phyloP scores from a whole-genome alignment of 2,329 filamentous ascomycete genomes.

The Sclerotinia spermophila region DNA sequence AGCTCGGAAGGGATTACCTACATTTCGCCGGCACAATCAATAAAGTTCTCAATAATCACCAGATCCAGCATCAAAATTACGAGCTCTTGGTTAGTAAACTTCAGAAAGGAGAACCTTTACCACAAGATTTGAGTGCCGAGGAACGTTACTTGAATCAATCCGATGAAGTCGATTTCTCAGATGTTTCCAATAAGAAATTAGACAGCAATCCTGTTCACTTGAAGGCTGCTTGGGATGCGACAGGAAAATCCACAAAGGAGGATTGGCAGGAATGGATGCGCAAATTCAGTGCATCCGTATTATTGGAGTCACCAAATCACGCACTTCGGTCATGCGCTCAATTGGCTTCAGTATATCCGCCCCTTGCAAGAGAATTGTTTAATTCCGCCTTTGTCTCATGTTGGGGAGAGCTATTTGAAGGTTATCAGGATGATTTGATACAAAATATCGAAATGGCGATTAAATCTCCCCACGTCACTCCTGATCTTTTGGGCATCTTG shows the following conservation, averaged over 20 bases:
- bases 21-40: slow-evolving; percentile 94
- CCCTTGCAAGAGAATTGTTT: slow-evolving; percentile 89
- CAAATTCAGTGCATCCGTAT: slow-evolving; percentile 88
- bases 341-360: slow-evolving; percentile 85
- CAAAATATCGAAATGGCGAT: slow-evolving; percentile 93
- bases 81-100: slow-evolving; percentile 88
- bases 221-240: slow-evolving; percentile 95
- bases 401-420: slow-evolving; percentile 96
- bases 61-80: slow-evolving; percentile 87
- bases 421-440: slow-evolving; percentile 95
- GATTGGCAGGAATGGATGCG: slow-evolving; percentile 99
- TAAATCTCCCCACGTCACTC: slow-evolving; percentile 90
- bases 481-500: slow-evolving; percentile 88
- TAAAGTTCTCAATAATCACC: slow-evolving; percentile 74
- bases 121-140: slow-evolving; percentile 87
- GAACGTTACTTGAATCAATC: slow-evolving; percentile 72
- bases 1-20: slow-evolving; percentile 90
- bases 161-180: slow-evolving; percentile 77
- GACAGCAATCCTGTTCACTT: slow-evolving; percentile 97
- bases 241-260: slow-evolving; percentile 93
- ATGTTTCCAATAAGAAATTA: slow-evolving; percentile 87
- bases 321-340: slow-evolving; percentile 89
- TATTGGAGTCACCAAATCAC: slow-evolving; percentile 94
- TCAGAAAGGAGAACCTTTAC: slow-evolving; percentile 90
- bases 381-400: slow-evolving; percentile 99